phyloP scores from a whole-genome alignment of 768 basidiomycete species.

The Pulveroboletus frians region DNA sequence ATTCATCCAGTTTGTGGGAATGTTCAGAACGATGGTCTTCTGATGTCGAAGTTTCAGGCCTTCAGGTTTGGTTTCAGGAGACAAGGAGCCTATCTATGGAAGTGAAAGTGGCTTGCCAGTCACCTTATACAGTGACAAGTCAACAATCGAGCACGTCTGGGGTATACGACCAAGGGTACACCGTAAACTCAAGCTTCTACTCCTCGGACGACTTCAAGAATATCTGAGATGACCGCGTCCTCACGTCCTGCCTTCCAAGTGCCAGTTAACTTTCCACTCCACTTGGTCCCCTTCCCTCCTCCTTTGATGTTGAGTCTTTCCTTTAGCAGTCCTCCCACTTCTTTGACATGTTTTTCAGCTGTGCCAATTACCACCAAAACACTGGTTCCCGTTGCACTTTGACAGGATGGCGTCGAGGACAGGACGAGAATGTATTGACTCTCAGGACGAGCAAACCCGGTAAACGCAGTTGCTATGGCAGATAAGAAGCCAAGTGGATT shows the following conservation, averaged over 20 bases:
- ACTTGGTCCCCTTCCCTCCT: conserved; percentile 69
- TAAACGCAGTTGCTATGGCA: conserved; percentile 48
- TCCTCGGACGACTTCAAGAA: conserved; percentile 11
- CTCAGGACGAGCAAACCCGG: conserved; percentile 19
- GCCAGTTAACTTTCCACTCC: conserved; percentile 72
- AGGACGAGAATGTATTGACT: conserved; percentile 46
- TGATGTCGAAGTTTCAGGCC: no score
- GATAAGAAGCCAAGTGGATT: conserved; percentile 59
- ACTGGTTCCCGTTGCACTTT: conserved; percentile 43
- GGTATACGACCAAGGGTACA: not conserved
- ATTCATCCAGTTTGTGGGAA: no score
- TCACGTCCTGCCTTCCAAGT: conserved; percentile 27
- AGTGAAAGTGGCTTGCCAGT: no score
- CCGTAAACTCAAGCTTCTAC: not conserved
- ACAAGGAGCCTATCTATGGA: no score
- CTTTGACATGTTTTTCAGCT: conserved; percentile 56
- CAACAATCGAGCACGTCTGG: no score
- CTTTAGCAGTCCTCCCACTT: conserved; percentile 52
- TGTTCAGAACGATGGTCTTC: no score
- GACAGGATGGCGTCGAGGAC: conserved; percentile 59
- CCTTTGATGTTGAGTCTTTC: conserved; percentile 61
- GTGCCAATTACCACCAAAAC: conserved; percentile 59
- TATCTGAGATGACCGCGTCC: conserved; percentile 13
- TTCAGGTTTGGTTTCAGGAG: no score
- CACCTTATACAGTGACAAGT: no score